Conservation (phyloP, 305 asterid genomes). For the Ajuga reptans region DNA sequence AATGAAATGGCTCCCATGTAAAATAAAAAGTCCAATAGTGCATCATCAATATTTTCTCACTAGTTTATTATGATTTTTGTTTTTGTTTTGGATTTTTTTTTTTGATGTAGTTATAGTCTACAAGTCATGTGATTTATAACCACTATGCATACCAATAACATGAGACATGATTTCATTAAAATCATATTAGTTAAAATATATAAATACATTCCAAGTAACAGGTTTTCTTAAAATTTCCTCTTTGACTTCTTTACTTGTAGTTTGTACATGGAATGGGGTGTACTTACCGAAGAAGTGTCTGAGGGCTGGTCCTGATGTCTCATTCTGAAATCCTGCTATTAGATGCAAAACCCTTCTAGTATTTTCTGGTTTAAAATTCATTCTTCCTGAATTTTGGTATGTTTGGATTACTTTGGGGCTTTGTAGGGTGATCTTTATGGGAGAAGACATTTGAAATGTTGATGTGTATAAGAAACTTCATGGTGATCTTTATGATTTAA, state of each 20-base stretch:
- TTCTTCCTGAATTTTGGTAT: neutral
- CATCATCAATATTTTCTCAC: slow-evolving; percentile 3
- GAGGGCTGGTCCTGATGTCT: neutral
- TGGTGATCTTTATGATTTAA: too few relatives aligned
- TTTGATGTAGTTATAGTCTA: too few relatives aligned
- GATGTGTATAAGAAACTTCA: neutral
- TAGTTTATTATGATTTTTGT: neutral
- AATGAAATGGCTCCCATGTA: slow-evolving; percentile 4
- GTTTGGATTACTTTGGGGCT: neutral
- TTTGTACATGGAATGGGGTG: neutral
- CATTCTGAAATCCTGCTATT: too few relatives aligned
- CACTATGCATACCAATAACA: too few relatives aligned
- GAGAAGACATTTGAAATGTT: too few relatives aligned
- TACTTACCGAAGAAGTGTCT: neutral
- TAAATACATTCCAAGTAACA: too few relatives aligned
- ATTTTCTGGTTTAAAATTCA: neutral
- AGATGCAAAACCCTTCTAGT: too few relatives aligned
- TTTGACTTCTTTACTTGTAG: neutral
- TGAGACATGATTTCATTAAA: too few relatives aligned
- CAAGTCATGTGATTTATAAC: too few relatives aligned
- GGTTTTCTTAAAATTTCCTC: neutral
- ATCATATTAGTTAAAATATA: too few relatives aligned
- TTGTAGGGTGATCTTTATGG: neutral
- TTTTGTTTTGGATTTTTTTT: too few relatives aligned
- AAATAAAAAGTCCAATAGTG: neutral